phyloP scores from a whole-genome alignment of 441 rosid genomes.

The Lepidium campestre region DNA sequence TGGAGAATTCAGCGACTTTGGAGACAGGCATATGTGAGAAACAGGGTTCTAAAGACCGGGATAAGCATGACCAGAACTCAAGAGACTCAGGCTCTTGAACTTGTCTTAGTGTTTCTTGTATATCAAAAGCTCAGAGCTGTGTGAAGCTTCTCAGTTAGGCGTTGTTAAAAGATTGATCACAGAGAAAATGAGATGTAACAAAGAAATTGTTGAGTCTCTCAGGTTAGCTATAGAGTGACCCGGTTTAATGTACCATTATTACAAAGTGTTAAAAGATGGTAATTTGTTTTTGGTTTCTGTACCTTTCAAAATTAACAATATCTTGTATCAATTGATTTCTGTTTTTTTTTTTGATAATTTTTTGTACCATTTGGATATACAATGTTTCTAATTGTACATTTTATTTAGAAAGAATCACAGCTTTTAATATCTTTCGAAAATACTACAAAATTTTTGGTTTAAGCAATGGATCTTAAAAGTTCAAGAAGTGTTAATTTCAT shows the following conservation, averaged over 20 bases:
- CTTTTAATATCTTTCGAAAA: too few relatives aligned
- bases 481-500: too few relatives aligned
- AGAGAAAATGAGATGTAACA: background rate
- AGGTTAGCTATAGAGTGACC: background rate
- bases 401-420: background rate
- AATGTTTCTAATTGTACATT: background rate
- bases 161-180: background rate
- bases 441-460: too few relatives aligned
- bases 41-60: conserved; percentile 22
- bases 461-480: too few relatives aligned
- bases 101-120: conserved; percentile 14
- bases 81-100: conserved; percentile 32
- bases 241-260: background rate
- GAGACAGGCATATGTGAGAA: conserved; percentile 10
- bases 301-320: background rate
- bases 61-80: conserved; percentile 15
- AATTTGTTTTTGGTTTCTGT: background rate
- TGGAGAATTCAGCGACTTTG: background rate
- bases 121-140: conserved; percentile 24
- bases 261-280: background rate
- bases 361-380: background rate
- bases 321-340: background rate
- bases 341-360: background rate
- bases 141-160: conserved; percentile 18
- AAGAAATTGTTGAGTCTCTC: background rate